Percentiles rank a stretch among this genome's conserved stretches.
phyloP scores from a whole-genome alignment of 2,329 filamentous ascomycete genomes.

The Volutella citrinella region DNA sequence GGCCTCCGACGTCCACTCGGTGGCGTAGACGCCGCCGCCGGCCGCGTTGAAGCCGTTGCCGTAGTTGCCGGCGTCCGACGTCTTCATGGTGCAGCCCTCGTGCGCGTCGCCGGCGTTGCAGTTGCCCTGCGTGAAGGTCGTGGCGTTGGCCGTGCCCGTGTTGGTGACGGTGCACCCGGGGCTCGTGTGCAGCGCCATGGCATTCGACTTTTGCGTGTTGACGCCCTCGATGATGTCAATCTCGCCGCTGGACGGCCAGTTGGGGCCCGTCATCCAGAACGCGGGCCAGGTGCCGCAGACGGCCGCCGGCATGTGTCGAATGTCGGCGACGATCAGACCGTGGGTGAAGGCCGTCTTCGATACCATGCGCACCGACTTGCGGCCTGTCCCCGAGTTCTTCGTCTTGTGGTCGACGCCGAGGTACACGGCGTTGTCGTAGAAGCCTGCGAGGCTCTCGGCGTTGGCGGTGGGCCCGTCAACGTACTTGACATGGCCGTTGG shows the following conservation, averaged over 20 bases:
- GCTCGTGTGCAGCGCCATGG: slow-evolving; percentile 66
- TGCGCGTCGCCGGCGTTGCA: slow-evolving; percentile 55
- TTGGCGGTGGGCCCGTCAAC: slow-evolving; percentile 57
- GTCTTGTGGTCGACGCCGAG: slow-evolving; percentile 68
- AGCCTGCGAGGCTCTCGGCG: slow-evolving; percentile 55
- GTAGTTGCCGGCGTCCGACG: slow-evolving; percentile 52
- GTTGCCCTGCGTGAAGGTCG: slow-evolving; percentile 45
- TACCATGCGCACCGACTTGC: slow-evolving; percentile 66
- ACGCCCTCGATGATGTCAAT: slow-evolving; percentile 82
- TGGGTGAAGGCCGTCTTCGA: slow-evolving; percentile 65
- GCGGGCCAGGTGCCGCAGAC: slow-evolving; percentile 75
- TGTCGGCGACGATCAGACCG: slow-evolving; percentile 70
- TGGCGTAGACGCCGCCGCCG: slow-evolving; percentile 69
- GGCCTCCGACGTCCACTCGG: slow-evolving; percentile 69
- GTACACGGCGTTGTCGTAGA: slow-evolving; percentile 54
- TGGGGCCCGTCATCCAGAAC: slow-evolving; percentile 64
- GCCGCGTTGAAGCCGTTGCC: slow-evolving; percentile 69
- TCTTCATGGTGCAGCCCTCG: slow-evolving; percentile 58
- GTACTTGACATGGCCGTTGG: slow-evolving; percentile 72
- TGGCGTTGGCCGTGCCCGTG: slow-evolving; percentile 44
- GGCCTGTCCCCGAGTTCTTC: slow-evolving; percentile 53
- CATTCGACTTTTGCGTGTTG: slow-evolving; percentile 57
- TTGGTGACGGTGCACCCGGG: slow-evolving; percentile 56
- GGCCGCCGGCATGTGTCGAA: slow-evolving; percentile 72
- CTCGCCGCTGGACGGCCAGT: slow-evolving; percentile 70